Evolutionary conservation across 441 rosid genomes (phyloP).

Genomic region (Mallotus japonicus): DNA sequence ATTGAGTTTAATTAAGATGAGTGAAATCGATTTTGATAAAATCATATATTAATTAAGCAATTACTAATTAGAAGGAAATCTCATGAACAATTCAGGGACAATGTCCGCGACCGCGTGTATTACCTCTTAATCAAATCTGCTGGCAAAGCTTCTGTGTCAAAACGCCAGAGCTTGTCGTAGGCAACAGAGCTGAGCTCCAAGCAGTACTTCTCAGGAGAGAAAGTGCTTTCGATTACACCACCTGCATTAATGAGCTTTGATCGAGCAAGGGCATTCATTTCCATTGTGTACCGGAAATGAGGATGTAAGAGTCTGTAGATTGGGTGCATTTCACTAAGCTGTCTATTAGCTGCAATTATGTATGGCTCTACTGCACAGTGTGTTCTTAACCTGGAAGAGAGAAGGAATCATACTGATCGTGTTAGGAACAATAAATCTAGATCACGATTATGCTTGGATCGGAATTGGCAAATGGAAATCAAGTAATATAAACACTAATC

Average conservation of each 20-base stretch:
- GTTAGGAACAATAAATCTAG: too few relatives aligned
- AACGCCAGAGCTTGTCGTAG: conserved; percentile 60
- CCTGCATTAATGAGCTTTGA: conserved; percentile 45
- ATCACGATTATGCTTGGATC: too few relatives aligned
- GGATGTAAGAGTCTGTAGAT: conserved; percentile 17
- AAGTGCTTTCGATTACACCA: conserved; percentile 55
- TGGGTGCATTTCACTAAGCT: conserved; percentile 17
- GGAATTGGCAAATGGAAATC: too few relatives aligned
- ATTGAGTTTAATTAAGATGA: too few relatives aligned
- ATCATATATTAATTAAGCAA: too few relatives aligned
- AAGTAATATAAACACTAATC: too few relatives aligned
- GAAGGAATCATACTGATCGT: neutral
- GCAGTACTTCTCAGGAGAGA: conserved; percentile 48
- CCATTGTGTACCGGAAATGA: conserved; percentile 47
- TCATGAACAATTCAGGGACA: too few relatives aligned
- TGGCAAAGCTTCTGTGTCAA: conserved; percentile 56
- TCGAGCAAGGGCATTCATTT: conserved; percentile 75
- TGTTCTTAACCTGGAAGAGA: conserved; percentile 5
- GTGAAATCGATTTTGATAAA: too few relatives aligned
- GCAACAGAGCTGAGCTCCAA: conserved; percentile 52
- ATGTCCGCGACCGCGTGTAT: neutral
- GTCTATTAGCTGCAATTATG: conserved; percentile 14
- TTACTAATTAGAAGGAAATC: too few relatives aligned
- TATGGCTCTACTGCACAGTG: conserved; percentile 14
- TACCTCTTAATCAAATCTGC: conserved; percentile 60